These are phyloP conservation scores for Microascus cirrosus DNA, from an alignment of 2,329 filamentous ascomycete genomes.

Conservation along the genomic window DNA sequence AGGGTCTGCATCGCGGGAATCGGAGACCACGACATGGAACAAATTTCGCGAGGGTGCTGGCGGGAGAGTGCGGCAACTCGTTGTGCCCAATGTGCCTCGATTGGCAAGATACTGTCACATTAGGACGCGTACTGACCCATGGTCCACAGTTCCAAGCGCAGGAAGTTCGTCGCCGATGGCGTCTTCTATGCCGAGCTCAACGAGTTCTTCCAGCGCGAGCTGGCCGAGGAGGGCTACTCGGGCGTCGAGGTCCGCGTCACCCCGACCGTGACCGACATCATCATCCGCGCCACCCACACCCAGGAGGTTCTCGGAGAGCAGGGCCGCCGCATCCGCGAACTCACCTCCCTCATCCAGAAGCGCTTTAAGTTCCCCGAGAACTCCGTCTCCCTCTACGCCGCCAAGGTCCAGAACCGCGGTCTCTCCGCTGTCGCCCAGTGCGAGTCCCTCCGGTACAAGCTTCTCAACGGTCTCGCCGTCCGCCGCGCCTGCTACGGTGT, in stretches of 20 bases:
- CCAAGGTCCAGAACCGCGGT: constrained; percentile 99
- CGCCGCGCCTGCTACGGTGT: constrained; percentile 99
- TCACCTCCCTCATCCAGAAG: constrained; percentile 99
- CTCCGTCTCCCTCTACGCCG: constrained; percentile 98
- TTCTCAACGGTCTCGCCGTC: constrained; percentile 98
- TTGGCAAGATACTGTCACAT: neutral
- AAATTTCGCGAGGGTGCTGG: neutral
- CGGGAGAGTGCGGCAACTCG: neutral
- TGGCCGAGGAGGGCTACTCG: constrained; percentile 99
- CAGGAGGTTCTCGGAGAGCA: constrained; percentile 99
- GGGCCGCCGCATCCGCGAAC: constrained; percentile 98
- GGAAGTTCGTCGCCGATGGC: constrained; percentile 95
- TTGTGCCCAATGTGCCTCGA: neutral
- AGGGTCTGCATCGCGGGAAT: neutral
- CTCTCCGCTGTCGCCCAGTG: constrained; percentile 99
- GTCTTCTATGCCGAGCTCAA: constrained; percentile 99
- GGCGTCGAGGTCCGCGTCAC: constrained; percentile 99
- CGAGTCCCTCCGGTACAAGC: constrained; percentile 99
- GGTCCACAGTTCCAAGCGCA: constrained; percentile 65
- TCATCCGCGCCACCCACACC: constrained; percentile 99
- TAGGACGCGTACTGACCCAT: neutral
- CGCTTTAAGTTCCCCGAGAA: constrained; percentile 99
- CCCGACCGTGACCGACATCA: constrained; percentile 99
- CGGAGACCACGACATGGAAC: neutral
- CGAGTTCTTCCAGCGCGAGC: constrained; percentile 99